A percentile compares a stretch with the other conserved stretches of the same genome.
These are phyloP conservation scores for Coprinopsis strossmayeri DNA, from an alignment of 768 basidiomycete species.

Conservation along the genomic window DNA sequence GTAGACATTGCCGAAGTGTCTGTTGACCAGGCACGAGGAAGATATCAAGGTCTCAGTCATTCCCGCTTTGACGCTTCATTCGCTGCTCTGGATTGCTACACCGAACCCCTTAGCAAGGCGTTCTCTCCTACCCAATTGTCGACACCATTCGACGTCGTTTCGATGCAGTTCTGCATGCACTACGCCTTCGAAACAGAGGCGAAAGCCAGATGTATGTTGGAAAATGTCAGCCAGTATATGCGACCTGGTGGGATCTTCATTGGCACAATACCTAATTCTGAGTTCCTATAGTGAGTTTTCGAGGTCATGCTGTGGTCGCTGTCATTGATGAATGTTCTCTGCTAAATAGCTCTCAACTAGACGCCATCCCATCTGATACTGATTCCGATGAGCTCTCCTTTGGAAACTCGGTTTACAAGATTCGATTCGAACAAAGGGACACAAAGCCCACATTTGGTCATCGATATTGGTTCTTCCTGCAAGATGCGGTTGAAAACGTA, in stretches of 20 bases:
- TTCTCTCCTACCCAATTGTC: conserved; percentile 56
- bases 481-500: conserved; percentile 94
- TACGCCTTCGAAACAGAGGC: conserved; percentile 92
- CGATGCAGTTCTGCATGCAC: conserved; percentile 99
- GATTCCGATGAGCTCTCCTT: conserved; percentile 69
- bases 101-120: conserved; percentile 60
- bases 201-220: conserved; percentile 88
- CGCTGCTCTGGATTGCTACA: conserved; percentile 85
- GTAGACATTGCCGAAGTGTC: conserved; percentile 93
- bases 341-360: conserved; percentile 75
- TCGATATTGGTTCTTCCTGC: conserved; percentile 88
- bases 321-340: conserved; percentile 2
- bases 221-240: conserved; percentile 79
- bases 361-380: conserved; percentile 56
- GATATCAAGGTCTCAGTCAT: conserved; percentile 49
- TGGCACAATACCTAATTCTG: conserved; percentile 93
- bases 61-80: conserved; percentile 74
- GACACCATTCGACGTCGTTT: conserved; percentile 86
- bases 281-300: conserved; percentile 67
- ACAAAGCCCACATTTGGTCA: conserved; percentile 73
- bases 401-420: conserved; percentile 86
- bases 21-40: conserved; percentile 75
- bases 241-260: conserved; percentile 86
- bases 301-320: conserved; percentile 5
- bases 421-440: conserved; percentile 74